Evolutionary conservation across 257 asterid species (phyloP), one percentile per base, ranked within the genome.

Genomic region (Petrea volubilis): DNA sequence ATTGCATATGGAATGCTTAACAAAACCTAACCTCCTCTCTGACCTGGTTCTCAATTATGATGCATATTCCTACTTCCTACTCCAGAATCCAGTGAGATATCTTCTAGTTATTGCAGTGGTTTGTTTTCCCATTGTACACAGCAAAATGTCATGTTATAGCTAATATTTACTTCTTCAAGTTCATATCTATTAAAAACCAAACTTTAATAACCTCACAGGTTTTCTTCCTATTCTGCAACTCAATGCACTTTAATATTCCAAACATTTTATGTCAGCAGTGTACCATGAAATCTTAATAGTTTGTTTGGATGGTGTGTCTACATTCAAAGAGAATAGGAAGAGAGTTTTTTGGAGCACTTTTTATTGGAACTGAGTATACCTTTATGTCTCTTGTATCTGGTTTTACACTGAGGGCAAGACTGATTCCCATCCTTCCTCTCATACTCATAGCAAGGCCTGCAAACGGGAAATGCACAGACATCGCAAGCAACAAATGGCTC

Each of bases 361-460:
- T 43, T 57, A 13, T 51, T 2, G 23, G 55, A 72, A 36, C 55
- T 21, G 21, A 71, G 11, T 23, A 50, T 73, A 95, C 99, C 99
- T 90, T 86, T 92, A 78, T 90, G 98, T 60, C 96, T 85, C 86
- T 84, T 90, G 85, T 95, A 90, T 88, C 95, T 87, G 75, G 97
- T 92, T 78, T 95, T 92, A 96, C 99, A 95, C 83, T 92, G 98
- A 36, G 98, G 99, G 74, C 99, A 95, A 79, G 93, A 90, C 68
- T 92, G 93, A 73, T 90, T 90, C 36, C 97, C 99, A 29, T 95
- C 99, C 87, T 92, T 95, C 66, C 98, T 92, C 86, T 95, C 99
- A 50, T 92, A 95, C 70, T 95, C 99, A 75, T 95, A 95, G 80
- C 99, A 95, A 24, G 99, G 94, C 74, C 98, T 83, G 85, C 99